Evolutionary conservation across 805 yeast genomes (phyloP).

Genomic region (Ogataea haglerorum): DNA sequence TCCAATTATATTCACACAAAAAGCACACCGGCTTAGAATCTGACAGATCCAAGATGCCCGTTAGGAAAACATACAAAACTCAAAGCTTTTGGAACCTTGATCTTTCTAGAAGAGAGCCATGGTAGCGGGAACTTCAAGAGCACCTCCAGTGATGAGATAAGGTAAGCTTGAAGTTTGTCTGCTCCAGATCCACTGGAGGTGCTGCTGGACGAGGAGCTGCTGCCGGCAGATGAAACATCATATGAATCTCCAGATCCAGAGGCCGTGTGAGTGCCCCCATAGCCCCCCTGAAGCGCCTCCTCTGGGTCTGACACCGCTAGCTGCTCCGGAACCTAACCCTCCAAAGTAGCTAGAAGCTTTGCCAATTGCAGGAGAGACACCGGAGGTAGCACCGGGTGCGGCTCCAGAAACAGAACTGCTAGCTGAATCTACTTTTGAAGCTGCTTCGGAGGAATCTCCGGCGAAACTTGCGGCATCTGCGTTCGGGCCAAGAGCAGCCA

Average conservation of each 20-base stretch:
- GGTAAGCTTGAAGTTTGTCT: conserved; percentile 12
- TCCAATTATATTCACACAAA: conserved; percentile 5
- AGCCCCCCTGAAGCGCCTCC: conserved; percentile 1
- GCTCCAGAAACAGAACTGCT: conserved; percentile 12
- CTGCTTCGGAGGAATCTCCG: neutral
- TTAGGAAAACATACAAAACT: conserved; percentile 1
- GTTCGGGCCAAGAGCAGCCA: neutral
- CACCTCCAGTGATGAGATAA: conserved; percentile 19
- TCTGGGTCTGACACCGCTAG: neutral
- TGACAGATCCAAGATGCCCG: conserved; percentile 7
- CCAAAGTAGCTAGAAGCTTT: too few species aligned
- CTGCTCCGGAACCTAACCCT: neutral
- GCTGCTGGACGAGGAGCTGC: conserved; percentile 9
- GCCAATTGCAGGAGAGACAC: too few species aligned
- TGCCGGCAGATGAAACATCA: neutral
- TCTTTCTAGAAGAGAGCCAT: conserved; percentile 23
- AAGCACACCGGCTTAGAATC: neutral
- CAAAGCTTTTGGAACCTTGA: neutral
- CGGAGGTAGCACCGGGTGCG: neutral
- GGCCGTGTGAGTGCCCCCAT: neutral
- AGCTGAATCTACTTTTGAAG: conserved; percentile 13
- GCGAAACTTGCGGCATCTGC: neutral
- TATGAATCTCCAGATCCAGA: conserved; percentile 1
- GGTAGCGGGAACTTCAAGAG: conserved; percentile 24
- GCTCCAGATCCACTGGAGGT: conserved; percentile 11